Base-by-base conservation (phyloP, 1,139 yeast species). In the Scheffersomyces lignicola region DNA sequence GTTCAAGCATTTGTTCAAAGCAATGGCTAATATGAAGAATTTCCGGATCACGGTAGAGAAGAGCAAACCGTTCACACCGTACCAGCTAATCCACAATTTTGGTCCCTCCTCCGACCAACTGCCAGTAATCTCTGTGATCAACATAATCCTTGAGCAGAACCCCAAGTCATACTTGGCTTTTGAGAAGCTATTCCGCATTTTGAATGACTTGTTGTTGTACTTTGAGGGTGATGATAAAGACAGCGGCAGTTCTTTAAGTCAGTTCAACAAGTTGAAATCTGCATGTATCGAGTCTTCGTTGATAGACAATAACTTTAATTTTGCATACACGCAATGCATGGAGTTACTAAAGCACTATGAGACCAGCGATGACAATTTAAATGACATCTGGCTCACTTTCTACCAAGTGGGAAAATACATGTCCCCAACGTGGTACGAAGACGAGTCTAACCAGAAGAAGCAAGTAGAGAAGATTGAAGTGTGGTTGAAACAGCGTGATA, bases 261-360 rank as follows among this genome's bases (percentile, higher is more conserved):
- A 54, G 35, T 63, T 63, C 36, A 56, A 64, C 20, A 62, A 65
- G 34, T 46, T 79, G 17, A 62, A 70, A 42, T 58, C 76, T 3
- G 65, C 75, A 7, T 79, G 82, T 48, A 72, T 82, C 24, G 85
- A 80, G 46, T 70, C 78, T 36, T 69, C 87, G 0, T 56, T 80
- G 18, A 69, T 71, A 1, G 71, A 73, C 41, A 65, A 65, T 34
- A 80, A 82, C 48, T 80, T 80, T 43, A 51, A 54, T 8, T 79
- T 60, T 53, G 83, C 87, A 1, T 69, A 68, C 44, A 57, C 60
- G 3, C 47, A 61, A 43, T 38, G 69, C 40, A 37, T 50, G 57
- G 56, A 58, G 51, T 47, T 69, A 20, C 52, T 68, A 21, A 50
- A 52, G 3, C 48, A 52, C 21, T 53, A 48, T 33, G 32, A 41